These are phyloP conservation scores for Flaveria brownii DNA, from an alignment of 129 eudicot genomes.

Conservation along the genomic window DNA sequence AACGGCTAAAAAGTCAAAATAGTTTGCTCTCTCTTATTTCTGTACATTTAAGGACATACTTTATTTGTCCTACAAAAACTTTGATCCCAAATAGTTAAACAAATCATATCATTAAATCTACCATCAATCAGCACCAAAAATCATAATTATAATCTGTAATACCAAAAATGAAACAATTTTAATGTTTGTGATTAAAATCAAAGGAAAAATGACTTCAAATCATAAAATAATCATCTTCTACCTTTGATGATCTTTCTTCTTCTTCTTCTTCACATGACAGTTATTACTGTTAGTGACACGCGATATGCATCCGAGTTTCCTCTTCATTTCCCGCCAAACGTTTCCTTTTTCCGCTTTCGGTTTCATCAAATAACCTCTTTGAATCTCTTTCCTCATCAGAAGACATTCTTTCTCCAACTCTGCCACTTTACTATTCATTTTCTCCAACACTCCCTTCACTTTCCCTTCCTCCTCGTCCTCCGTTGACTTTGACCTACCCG, in stretches of 20 bases:
- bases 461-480: constrained; percentile 10
- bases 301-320: constrained; percentile 18
- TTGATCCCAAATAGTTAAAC: too few relatives aligned
- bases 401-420: constrained; percentile 17
- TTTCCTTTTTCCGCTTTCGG: background rate
- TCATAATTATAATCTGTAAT: too few relatives aligned
- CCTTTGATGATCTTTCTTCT: background rate
- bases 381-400: constrained; percentile 6
- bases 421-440: constrained; percentile 6
- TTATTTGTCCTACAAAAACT: too few relatives aligned
- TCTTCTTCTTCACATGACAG: constrained; percentile 15
- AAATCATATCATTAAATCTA: too few relatives aligned
- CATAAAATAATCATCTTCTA: background rate
- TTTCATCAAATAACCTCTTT: constrained; percentile 6
- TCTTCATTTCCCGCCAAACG: constrained; percentile 19
- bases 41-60: too few relatives aligned
- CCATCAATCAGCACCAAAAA: too few relatives aligned
- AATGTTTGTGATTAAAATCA: too few relatives aligned
- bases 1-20: too few relatives aligned
- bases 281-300: background rate
- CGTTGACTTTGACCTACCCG: background rate
- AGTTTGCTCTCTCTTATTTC: too few relatives aligned
- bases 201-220: too few relatives aligned
- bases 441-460: constrained; percentile 5
- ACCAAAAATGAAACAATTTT: too few relatives aligned